A percentile compares a stretch with the other conserved stretches of the same genome.
Evolutionary conservation across 495 filamentous ascomycete genomes (phyloP).

Genomic region (Chaetomium fimeti): DNA sequence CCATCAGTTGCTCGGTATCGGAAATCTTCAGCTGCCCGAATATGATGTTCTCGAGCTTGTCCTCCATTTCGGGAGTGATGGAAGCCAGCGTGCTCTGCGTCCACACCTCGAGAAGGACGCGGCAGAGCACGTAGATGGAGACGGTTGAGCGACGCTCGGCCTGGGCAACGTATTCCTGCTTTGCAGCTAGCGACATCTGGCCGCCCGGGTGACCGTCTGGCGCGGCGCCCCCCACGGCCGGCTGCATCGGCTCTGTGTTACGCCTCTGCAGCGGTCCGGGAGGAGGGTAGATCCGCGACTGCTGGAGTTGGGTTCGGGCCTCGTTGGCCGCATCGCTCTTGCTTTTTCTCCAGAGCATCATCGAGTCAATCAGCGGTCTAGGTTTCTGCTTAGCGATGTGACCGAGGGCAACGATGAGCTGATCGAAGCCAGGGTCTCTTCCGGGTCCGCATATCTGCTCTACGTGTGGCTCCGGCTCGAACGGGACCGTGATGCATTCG

Average conservation of each 20-base stretch:
- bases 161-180: conserved; percentile 67
- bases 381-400: conserved; percentile 92
- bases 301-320: conserved; percentile 58
- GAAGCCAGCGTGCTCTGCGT: conserved; percentile 77
- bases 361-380: conserved; percentile 90
- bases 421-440: conserved; percentile 87
- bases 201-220: conserved; percentile 23
- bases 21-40: conserved; percentile 85
- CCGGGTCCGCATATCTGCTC: conserved; percentile 88
- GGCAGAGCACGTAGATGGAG: conserved; percentile 91
- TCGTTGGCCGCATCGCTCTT: conserved; percentile 84
- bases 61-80: conserved; percentile 84
- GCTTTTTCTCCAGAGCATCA: conserved; percentile 95
- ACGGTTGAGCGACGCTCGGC: conserved; percentile 85
- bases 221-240: conserved; percentile 21
- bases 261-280: conserved; percentile 42
- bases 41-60: conserved; percentile 87
- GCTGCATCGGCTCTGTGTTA: conserved; percentile 51
- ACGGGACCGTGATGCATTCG: conserved; percentile 69
- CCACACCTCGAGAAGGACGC: conserved; percentile 91
- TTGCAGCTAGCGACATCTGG: conserved; percentile 49
- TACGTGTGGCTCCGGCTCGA: conserved; percentile 74
- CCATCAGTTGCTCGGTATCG: conserved; percentile 76
- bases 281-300: conserved; percentile 47
- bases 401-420: conserved; percentile 87